Conservation (phyloP, 768 basidiomycete genomes). For the Boletellus sp. region DNA sequence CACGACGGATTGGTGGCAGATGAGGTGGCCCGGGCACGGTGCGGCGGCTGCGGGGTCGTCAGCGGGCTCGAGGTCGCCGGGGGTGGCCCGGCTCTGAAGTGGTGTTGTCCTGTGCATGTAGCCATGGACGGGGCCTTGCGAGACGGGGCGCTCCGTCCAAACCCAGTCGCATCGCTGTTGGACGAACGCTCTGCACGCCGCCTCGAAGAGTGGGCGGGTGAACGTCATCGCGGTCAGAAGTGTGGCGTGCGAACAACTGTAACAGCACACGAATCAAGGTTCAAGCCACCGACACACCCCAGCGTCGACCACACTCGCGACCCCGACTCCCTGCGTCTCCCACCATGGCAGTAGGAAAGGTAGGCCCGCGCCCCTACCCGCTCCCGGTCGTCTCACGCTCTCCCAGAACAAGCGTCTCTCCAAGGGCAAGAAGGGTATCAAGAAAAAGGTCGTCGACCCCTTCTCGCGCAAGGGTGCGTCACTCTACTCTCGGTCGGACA, state of each 20-base stretch:
- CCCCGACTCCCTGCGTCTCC: constrained; percentile 41
- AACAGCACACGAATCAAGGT: constrained; percentile 50
- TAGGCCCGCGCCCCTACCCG: constrained; percentile 30
- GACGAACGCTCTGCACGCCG: constrained; percentile 53
- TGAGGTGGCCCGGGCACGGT: constrained; percentile 33
- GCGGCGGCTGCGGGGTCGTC: constrained; percentile 41
- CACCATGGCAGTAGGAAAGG: constrained; percentile 89
- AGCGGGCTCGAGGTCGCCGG: constrained; percentile 15
- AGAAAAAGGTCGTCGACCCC: constrained; percentile 99
- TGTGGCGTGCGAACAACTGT: constrained; percentile 42
- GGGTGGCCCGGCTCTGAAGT: constrained; percentile 14
- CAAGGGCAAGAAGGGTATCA: constrained; percentile 98
- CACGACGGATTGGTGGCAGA: constrained; percentile 62
- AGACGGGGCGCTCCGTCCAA: constrained; percentile 60
- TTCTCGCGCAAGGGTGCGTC: constrained; percentile 94
- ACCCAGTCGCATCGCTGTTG: constrained; percentile 45
- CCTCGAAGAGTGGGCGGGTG: constrained; percentile 58
- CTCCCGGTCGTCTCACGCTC: constrained; percentile 1
- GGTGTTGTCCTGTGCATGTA: constrained; percentile 43
- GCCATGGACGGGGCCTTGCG: constrained; percentile 46
- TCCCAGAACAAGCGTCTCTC: constrained; percentile 93
- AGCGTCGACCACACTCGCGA: constrained; percentile 30
- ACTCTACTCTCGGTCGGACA: background rate
- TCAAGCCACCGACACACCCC: constrained; percentile 47
- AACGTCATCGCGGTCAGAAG: constrained; percentile 25